Evolutionary conservation across 768 basidiomycete species (phyloP), one percentile per base, ranked within the genome.

Genomic region (Lactarius evosmus): DNA sequence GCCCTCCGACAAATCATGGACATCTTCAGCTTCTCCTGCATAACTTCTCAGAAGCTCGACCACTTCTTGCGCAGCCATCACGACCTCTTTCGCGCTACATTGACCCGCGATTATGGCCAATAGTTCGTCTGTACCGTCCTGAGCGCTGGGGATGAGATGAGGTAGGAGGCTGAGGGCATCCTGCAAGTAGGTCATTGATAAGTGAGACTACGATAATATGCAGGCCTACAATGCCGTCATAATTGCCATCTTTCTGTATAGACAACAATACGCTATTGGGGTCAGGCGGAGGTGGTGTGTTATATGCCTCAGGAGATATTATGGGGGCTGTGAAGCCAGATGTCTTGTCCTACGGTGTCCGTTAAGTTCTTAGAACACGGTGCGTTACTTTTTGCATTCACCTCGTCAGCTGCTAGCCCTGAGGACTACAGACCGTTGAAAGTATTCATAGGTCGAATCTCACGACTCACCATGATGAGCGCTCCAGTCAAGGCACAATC

Each of bases 161-260:
- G 78, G 78, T 30, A 82, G 68, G 27, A 80, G 41, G 3, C 71
- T 69, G 34, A 82, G 71, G 11, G 77, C 75, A 38, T 82, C 80
- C 80, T 82, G 46, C 14, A 52, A 29, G 9, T 53, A 41, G 7
- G 50, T 61, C 14, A 34, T 54, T 19, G 11, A 29, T 55, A 55
- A 17, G 25, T 7, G 41, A 46, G 14, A 25, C 19, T n/a, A 14
- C 12, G 38, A 11, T 34, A 27, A 30, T 30, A 25, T 5, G 17
- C 14, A 66, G 4, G 27, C 70, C 34, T 56, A 72, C 72, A 12
- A 73, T 57, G 7, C 63, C 40, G 7, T 60, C 63, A 27, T 65
- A 58, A 40, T 56, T n/a, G 5, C 49, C 59, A 30, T 67, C 60
- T 0, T 58, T 58, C 29, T 68, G 59, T 36, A 70, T 11, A 50